A percentile compares a stretch with the other conserved stretches of the same genome.
These are phyloP conservation scores for Pouteria campechiana DNA, from an alignment of 179 eudicot genomes.

Conservation along the genomic window DNA sequence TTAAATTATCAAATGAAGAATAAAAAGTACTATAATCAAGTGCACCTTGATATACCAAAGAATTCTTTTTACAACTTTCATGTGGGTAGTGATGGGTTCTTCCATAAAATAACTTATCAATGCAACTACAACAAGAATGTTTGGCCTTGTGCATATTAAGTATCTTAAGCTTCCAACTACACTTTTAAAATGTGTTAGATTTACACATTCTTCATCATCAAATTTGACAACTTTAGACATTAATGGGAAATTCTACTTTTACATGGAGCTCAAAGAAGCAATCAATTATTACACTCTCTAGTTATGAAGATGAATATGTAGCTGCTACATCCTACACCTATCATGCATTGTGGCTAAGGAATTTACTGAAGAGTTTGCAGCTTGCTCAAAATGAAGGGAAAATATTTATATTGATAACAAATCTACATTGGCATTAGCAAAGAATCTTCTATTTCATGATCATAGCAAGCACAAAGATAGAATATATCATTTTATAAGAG, in stretches of 20 bases:
- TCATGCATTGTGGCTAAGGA: not conserved
- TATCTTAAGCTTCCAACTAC: not conserved
- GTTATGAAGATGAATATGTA: not conserved
- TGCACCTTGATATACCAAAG: not conserved
- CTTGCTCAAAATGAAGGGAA: not conserved
- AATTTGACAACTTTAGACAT: not conserved
- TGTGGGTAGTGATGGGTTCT: not conserved
- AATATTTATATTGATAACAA: not conserved
- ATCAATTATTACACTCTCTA: not conserved
- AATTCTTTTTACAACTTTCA: not conserved
- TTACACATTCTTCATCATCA: not conserved
- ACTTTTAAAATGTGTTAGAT: not conserved
- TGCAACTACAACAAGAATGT: not conserved
- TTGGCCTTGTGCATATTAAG: not conserved
- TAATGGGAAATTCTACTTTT: not conserved
- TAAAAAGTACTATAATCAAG: too few relatives aligned
- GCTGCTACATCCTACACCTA: not conserved
- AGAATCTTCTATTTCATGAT: not conserved
- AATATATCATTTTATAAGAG: not conserved
- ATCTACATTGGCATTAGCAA: too few relatives aligned
- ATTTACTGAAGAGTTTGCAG: not conserved
- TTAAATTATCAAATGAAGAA: not conserved
- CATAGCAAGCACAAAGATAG: conserved; percentile 1
- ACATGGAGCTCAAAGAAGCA: not conserved
- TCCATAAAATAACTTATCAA: not conserved